Conservation (phyloP, 345 rosid species). For the Microthlaspi erraticum region DNA sequence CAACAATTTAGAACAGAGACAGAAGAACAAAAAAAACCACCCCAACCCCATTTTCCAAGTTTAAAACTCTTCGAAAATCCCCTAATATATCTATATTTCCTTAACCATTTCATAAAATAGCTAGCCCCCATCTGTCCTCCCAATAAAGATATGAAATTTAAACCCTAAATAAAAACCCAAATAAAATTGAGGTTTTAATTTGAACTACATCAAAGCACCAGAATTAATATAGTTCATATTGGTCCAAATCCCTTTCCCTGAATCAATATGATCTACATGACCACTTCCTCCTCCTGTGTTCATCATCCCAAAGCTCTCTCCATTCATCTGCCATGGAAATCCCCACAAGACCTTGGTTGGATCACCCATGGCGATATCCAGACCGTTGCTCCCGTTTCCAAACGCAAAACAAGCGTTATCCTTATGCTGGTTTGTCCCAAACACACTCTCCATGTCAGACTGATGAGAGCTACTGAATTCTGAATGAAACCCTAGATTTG, state of each 20-base stretch:
- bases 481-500: slow-evolving; percentile 57
- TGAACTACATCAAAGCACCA: slow-evolving; percentile 48
- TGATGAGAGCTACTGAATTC: slow-evolving; percentile 40
- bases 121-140: background rate
- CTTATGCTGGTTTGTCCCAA: slow-evolving; percentile 35
- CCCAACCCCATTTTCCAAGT: slow-evolving; percentile 33
- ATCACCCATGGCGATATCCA: slow-evolving; percentile 47
- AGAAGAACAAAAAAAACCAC: background rate
- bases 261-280: slow-evolving; percentile 49
- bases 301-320: slow-evolving; percentile 47
- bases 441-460: slow-evolving; percentile 36
- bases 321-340: slow-evolving; percentile 77
- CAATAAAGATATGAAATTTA: slow-evolving; percentile 16
- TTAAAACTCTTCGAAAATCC: slow-evolving; percentile 32
- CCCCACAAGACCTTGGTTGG: slow-evolving; percentile 60
- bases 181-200: slow-evolving; percentile 30
- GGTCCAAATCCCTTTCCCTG: slow-evolving; percentile 61
- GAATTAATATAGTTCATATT: slow-evolving; percentile 54
- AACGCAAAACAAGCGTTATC: slow-evolving; percentile 32
- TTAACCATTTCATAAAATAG: slow-evolving; percentile 21
- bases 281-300: slow-evolving; percentile 45
- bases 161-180: slow-evolving; percentile 44
- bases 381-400: slow-evolving; percentile 46
- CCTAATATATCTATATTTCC: slow-evolving; percentile 34
- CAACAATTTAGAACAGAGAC: slow-evolving; percentile 27